phyloP scores from a whole-genome alignment of 176 grass and related monocot species.

The Leersia perrieri region DNA sequence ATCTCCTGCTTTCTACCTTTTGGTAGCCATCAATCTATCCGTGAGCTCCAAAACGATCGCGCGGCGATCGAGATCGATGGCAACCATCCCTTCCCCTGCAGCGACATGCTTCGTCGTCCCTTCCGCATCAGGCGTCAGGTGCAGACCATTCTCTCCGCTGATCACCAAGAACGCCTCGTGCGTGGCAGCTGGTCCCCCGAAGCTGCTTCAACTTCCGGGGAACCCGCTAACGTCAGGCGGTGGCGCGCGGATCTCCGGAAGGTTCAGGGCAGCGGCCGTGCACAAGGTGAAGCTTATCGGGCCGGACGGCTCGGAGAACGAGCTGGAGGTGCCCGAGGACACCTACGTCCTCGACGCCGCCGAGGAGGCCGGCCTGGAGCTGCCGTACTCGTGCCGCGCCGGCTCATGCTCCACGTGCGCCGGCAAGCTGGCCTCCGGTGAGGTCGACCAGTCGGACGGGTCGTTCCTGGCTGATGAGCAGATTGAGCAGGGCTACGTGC shows the following conservation, averaged over 20 bases:
- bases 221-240: background rate
- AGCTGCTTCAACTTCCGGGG: background rate
- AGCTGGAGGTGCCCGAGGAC: conserved; percentile 71
- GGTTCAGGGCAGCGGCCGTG: conserved; percentile 40
- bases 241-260: background rate
- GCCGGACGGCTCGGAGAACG: conserved; percentile 52
- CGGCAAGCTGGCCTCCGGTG: conserved; percentile 51
- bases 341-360: conserved; percentile 69
- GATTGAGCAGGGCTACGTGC: conserved; percentile 54
- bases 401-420: conserved; percentile 75
- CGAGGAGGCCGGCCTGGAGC: conserved; percentile 63
- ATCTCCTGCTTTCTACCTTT: background rate
- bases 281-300: conserved; percentile 74
- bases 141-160: background rate
- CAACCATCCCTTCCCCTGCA: background rate
- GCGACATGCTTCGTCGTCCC: background rate
- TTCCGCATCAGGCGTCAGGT: background rate
- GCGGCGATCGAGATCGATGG: conserved; percentile 16
- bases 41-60: background rate
- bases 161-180: conserved; percentile 15
- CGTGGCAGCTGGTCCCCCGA: background rate
- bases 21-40: background rate
- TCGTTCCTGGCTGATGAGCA: conserved; percentile 71
- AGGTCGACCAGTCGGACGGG: conserved; percentile 82
- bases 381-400: conserved; percentile 79